Evolutionary conservation across 148 eudicot genomes (phyloP).

Genomic region (Chenopodium berlandieri): DNA sequence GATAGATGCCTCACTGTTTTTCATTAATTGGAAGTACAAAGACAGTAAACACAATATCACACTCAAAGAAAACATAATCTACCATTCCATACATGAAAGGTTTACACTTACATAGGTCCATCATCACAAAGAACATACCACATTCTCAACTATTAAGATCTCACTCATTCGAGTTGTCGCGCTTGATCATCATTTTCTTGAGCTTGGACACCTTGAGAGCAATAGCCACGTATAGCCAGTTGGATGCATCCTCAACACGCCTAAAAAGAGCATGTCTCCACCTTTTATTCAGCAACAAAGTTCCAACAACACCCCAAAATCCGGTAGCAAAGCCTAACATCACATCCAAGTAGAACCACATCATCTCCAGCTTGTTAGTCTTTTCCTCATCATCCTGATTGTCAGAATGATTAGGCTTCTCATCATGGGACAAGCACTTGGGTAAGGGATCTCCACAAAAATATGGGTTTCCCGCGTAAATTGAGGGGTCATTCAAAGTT

Average conservation of each 20-base stretch:
- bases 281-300: constrained; percentile 13
- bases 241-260: background rate
- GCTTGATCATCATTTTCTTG: background rate
- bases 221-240: constrained; percentile 7
- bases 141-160: too few species aligned
- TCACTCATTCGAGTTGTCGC: too few species aligned
- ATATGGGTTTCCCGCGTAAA: constrained; percentile 18
- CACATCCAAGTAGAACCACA: constrained; percentile 27
- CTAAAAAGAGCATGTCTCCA: constrained; percentile 25
- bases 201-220: background rate
- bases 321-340: constrained; percentile 29
- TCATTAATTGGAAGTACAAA: too few species aligned
- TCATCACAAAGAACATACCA: too few species aligned
- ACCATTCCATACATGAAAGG: too few species aligned
- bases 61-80: too few species aligned
- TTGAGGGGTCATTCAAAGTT: constrained; percentile 19
- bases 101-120: too few species aligned
- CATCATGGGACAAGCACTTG: background rate
- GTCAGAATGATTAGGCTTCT: background rate
- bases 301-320: constrained; percentile 30
- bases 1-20: too few species aligned
- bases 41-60: too few species aligned
- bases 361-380: constrained; percentile 4
- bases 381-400: too few species aligned
- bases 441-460: constrained; percentile 25